Evolutionary conservation across 2,329 filamentous ascomycete genomes (phyloP), one percentile per base, ranked within the genome.

Genomic region (Penicillium oxalicum): DNA sequence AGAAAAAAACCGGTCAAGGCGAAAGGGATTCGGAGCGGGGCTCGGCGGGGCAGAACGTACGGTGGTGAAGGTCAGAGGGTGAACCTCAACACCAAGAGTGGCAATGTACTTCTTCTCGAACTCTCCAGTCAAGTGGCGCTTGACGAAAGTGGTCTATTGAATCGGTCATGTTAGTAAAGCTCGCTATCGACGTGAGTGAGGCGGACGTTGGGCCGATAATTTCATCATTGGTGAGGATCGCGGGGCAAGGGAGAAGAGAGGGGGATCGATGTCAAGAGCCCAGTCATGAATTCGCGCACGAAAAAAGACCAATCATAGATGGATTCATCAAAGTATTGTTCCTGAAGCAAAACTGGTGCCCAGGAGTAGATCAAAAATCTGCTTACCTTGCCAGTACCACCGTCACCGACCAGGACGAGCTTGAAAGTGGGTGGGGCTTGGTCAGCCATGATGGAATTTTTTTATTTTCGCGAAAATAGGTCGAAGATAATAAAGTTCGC

Each of bases 41-140:
- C 48, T 61, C 50, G 62, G 63, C 59, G 61, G 60, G 65, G 80
- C 89, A 79, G 88, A 96, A 80, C 90, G 78, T 89, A 97, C 91
- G 72, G 91, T 97, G 68, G 85, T 89, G 84, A 98, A 98, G 68
- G 85, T 87, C 61, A 98, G 88, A 73, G 93, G 93, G 81, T 98
- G 93, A 61, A 98, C 93, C 76, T 98, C 93, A 72, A 98, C 93
- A 86, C 93, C 93, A 60, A 98, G 88, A 53, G 93, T 98, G 67
- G 93, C 93, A 75, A 98, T 97, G 80, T 98, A 98, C 81, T 97
- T 98, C 87, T 98, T 98, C 80, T 98, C 93, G 73, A 98, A 98
- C 75, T 98, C 93, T 74, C 93, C 93, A 71, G 93, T 98, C 84
- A 97, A 83, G 79, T 98, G 93, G 71, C 93, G 93, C 87, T 98